phyloP scores from a whole-genome alignment of 441 rosid genomes.

The Populus trichocarpa region DNA sequence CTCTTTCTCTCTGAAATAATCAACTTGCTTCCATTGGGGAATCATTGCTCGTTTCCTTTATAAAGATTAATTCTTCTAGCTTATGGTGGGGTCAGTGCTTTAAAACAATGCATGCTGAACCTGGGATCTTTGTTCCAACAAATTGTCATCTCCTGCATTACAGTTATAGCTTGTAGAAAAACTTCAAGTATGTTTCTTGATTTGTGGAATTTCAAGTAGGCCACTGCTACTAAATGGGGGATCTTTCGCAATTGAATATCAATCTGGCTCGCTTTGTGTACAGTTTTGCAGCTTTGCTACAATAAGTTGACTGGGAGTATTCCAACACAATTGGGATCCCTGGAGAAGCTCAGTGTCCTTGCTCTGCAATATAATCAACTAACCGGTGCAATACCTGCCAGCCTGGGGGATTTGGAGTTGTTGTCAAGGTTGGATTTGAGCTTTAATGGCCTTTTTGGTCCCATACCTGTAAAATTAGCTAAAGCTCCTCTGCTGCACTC shows the following conservation, averaged over 20 bases:
- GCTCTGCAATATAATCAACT: slow-evolving; percentile 73
- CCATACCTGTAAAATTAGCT: slow-evolving; percentile 68
- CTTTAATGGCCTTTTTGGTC: slow-evolving; percentile 71
- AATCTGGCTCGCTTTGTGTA: slow-evolving; percentile 8
- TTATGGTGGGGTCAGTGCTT: not conserved
- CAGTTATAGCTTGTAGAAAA: not conserved
- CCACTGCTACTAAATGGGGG: not conserved
- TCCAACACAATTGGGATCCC: slow-evolving; percentile 76
- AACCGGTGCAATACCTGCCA: slow-evolving; percentile 86
- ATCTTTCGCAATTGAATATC: not conserved
- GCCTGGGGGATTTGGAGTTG: slow-evolving; percentile 57
- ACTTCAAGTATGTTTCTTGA: not conserved
- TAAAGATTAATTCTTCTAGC: not conserved
- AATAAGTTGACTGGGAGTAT: slow-evolving; percentile 74
- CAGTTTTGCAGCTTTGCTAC: slow-evolving; percentile 92
- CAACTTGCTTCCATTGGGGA: not conserved
- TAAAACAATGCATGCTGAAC: not conserved
- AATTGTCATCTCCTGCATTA: not conserved
- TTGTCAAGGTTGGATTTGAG: slow-evolving; percentile 80
- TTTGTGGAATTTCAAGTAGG: not conserved
- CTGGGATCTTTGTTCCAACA: not conserved
- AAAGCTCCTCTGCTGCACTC: slow-evolving; percentile 58
- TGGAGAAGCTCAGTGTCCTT: slow-evolving; percentile 66
- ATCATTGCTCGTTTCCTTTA: not conserved
- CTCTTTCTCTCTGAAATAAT: no score